These are phyloP conservation scores for Monilinia fructicola DNA, from an alignment of 2,329 filamentous ascomycete genomes.

Conservation along the genomic window DNA sequence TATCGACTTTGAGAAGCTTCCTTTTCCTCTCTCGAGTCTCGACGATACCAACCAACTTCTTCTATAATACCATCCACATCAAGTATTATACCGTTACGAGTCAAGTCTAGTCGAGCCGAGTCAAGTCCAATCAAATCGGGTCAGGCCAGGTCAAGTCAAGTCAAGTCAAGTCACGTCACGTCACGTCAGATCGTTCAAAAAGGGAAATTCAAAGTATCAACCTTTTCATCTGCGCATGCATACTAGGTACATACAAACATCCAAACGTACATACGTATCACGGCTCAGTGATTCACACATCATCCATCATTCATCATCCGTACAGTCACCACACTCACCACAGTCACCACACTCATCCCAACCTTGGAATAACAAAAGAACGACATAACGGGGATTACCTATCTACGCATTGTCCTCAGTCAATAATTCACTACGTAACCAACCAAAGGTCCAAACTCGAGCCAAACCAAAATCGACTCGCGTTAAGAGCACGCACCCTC, in stretches of 20 bases:
- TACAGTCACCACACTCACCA: no score
- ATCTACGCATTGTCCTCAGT: neutral
- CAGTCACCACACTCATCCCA: no score
- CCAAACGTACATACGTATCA: neutral
- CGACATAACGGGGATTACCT: no score
- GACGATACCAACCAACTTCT: neutral
- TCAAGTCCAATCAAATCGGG: no score
- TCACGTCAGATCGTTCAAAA: neutral
- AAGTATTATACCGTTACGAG: neutral
- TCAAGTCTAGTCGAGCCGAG: no score
- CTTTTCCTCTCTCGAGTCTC: neutral
- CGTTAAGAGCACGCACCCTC: neutral
- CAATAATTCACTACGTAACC: neutral
- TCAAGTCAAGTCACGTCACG: no score
- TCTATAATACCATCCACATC: neutral
- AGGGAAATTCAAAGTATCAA: neutral
- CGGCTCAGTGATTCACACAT: neutral
- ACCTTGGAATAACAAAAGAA: no score
- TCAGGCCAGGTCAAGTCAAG: no score
- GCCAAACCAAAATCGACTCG: neutral
- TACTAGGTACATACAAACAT: no score
- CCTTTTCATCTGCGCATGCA: neutral
- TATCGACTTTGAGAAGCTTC: neutral
- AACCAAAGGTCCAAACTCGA: conserved; percentile 10
- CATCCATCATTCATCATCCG: neutral